Base-by-base conservation (phyloP, 192 early-diverging fungal genomes). In the Backusella psychrophila region DNA sequence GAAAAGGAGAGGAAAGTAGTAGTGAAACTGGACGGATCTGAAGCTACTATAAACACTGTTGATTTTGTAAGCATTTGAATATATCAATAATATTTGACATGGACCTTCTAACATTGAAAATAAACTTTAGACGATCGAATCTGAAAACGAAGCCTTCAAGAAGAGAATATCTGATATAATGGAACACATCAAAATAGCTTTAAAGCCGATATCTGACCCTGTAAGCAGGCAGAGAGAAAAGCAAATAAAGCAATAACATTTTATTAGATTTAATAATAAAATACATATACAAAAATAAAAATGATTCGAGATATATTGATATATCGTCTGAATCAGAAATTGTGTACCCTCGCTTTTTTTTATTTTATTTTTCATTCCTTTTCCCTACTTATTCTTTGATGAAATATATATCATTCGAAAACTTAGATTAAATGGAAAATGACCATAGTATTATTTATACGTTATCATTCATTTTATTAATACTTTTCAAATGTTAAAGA, bases 81-180 rank as follows among this genome's bases (percentile, higher is more conserved):
- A 19, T 36, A 29, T 1, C 4, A 49, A 9, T 69, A 14, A 3
- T 7, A 42, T 31, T 44, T 7, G 19, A 15, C 21, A 6, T 68
- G 17, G 12, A 36, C 11, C 5, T 41, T 21, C 12, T 23, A 49
- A 56, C 12, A 26, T 56, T 26, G 14, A 38, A 2, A 4, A 19
- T 23, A 19, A 31, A 49, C 63, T 11, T 26, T 65, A 81, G 80
- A 75, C 17, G 3, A 76, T 81, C 2, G 73, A 77, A 36, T 67
- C 66, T 46, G 80, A 81, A 33, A 56, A 78, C 72, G 80, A 75
- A 6, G 56, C 21, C 6, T 72, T 81, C 3, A 73, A 75, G 11
- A 81, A 78, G 19, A 68, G 80, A 39, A 63, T 81, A 14, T 56
- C 70, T 11, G 68, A 75, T 59, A 74, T 81, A 17, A 19, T 81